Base-by-base conservation (phyloP, 306 rosid genomes). In the Sesbania bispinosa region DNA sequence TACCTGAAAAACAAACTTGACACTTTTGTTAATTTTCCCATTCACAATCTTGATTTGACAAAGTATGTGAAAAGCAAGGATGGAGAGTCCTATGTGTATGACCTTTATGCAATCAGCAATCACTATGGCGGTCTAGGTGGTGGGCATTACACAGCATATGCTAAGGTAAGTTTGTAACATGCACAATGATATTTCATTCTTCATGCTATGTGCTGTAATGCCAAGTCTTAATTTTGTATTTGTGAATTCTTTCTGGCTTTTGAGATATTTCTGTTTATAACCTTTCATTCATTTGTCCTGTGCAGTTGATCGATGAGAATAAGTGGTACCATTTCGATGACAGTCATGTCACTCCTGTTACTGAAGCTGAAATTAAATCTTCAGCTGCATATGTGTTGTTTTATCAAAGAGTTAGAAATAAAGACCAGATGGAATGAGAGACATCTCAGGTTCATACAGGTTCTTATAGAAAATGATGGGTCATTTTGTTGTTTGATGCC, bases 41-140 rank as follows among this genome's bases (percentile, higher is more conserved):
- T 89, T 81, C 93, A 82, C 77, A 74, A 89, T 84, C 99, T 95
- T 36, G 95, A 95, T 82, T 83, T 95, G 84, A 88, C 96, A 79
- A 84, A 88, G 78, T 92, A 95, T 67, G 97, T 92, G 71, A 95
- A 82, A 61, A 79, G 77, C 89, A 82, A 85, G 69, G 96, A 91
- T 30, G 99, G 96, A 54, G 75, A 76, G 38, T 71, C 92, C 50
- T 86, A 88, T 43, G 32, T 82, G 26, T 95, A 92, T 63, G 81
- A 95, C 77, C 88, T 95, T 32, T 95, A 91, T 73, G 96, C 99
- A 67, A 78, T 95, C 80, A 95, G 97, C 90, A 95, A 95, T 83
- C 99, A 95, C 79, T 91, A 95, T 63, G 99, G 99, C 19, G 97
- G 97, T 79, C 86, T 95, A 36, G 99, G 97, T 19, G 96, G 99